Percentiles rank a stretch among this genome's conserved stretches.
Conservation (phyloP, 768 basidiomycete species). For the Sutorius australiensis region DNA sequence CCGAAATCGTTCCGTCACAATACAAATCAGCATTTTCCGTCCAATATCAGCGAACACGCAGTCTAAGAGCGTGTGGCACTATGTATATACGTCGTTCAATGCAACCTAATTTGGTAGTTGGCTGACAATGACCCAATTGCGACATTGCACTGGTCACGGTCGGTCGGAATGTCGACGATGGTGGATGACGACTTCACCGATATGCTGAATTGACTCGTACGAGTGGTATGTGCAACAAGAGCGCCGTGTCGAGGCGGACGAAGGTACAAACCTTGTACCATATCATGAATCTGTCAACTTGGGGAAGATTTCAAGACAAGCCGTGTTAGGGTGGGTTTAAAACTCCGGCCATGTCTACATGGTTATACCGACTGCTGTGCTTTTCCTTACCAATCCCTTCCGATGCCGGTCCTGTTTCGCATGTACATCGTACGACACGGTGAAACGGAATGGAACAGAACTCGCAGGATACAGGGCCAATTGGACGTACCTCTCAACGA, state of each 20-base stretch:
- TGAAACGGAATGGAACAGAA: slow-evolving; percentile 68
- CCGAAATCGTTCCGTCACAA: not conserved
- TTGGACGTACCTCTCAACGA: slow-evolving; percentile 65
- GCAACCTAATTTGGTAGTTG: too few species aligned
- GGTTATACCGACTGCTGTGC: not conserved
- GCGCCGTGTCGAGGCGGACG: too few species aligned
- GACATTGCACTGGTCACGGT: not conserved
- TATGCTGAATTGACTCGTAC: not conserved
- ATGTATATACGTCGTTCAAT: too few species aligned
- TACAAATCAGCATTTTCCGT: not conserved
- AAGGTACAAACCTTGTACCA: too few species aligned
- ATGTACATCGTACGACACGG: slow-evolving; percentile 75
- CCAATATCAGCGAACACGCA: not conserved
- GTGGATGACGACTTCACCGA: not conserved
- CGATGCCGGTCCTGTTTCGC: slow-evolving; percentile 36
- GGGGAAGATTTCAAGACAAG: too few species aligned
- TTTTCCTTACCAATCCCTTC: not conserved
- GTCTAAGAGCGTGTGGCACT: not conserved
- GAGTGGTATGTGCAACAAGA: too few species aligned
- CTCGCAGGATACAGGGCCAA: slow-evolving; percentile 71
- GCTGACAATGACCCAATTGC: too few species aligned
- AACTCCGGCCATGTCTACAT: too few species aligned
- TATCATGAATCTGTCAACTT: too few species aligned
- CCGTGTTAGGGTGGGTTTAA: too few species aligned
- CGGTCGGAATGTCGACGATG: not conserved